A percentile compares a stretch with the other conserved stretches of the same genome.
Evolutionary conservation across 495 filamentous ascomycete genomes (phyloP).

Genomic region (Penicillium bialowiezense): DNA sequence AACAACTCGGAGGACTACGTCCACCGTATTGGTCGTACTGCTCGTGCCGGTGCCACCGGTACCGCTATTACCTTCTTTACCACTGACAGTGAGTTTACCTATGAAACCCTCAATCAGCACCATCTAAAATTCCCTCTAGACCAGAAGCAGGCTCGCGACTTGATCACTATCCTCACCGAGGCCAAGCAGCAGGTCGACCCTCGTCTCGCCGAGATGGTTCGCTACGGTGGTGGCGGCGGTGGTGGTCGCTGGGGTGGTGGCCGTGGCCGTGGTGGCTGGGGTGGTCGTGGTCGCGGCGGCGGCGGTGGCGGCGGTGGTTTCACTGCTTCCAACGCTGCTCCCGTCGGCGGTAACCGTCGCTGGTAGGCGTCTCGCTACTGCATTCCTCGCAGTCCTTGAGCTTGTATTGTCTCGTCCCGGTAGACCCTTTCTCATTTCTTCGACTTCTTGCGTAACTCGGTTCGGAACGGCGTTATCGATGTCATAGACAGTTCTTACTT

Average conservation of each 20-base stretch:
- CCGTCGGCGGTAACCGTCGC: conserved; percentile 59
- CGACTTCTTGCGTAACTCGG: conserved; percentile 39
- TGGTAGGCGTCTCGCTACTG: conserved; percentile 41
- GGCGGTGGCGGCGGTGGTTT: conserved; percentile 46
- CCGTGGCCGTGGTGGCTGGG: conserved; percentile 64
- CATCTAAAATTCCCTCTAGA: conserved; percentile 39
- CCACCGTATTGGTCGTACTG: conserved; percentile 93
- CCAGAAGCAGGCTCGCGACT: conserved; percentile 94
- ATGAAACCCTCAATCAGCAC: background rate
- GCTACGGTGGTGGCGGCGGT: conserved; percentile 83
- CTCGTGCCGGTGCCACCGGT: conserved; percentile 85
- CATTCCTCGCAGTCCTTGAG: conserved; percentile 22
- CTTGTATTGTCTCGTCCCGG: conserved; percentile 32
- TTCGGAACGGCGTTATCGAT: conserved; percentile 43
- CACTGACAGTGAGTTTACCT: conserved; percentile 81
- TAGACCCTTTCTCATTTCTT: conserved; percentile 33
- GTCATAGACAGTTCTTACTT: conserved; percentile 45
- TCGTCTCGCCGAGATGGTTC: conserved; percentile 90
- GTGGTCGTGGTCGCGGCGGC: conserved; percentile 51
- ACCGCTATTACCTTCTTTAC: conserved; percentile 94
- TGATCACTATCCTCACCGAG: conserved; percentile 86
- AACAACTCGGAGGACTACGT: conserved; percentile 99
- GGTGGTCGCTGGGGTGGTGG: conserved; percentile 64
- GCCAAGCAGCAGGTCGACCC: conserved; percentile 99
- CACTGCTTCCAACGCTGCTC: conserved; percentile 63